phyloP scores from a whole-genome alignment of 441 rosid species.

The Omphalea diandra region DNA sequence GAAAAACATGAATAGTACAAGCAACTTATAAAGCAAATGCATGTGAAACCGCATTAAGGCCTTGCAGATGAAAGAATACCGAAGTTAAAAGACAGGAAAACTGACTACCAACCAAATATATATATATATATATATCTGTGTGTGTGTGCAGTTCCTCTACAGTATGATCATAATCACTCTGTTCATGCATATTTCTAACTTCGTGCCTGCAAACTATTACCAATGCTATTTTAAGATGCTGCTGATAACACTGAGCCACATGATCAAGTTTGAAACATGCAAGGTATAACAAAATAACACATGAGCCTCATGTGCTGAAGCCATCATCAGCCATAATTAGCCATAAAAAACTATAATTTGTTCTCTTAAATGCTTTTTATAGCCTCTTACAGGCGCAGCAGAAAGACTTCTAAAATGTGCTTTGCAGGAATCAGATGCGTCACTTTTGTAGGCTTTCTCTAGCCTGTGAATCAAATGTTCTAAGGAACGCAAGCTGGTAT shows the following conservation, averaged over 20 bases:
- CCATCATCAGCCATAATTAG: neutral
- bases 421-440: neutral
- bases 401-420: neutral
- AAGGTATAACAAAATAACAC: neutral
- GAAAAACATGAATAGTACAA: neutral
- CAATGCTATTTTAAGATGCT: neutral
- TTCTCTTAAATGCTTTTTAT: neutral
- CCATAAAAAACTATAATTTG: neutral
- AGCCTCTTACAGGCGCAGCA: neutral
- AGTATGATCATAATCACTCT: neutral
- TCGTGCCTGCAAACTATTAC: neutral
- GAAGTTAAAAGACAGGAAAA: neutral
- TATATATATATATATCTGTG: neutral
- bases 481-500: neutral
- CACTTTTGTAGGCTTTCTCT: neutral
- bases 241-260: neutral
- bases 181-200: neutral
- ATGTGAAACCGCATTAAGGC: neutral
- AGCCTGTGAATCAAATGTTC: slow-evolving; percentile 1
- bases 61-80: neutral
- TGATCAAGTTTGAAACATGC: neutral
- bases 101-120: neutral
- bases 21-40: neutral
- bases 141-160: neutral
- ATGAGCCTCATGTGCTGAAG: neutral